Conservation (phyloP, 306 rosid species). For the Morella rubra region DNA sequence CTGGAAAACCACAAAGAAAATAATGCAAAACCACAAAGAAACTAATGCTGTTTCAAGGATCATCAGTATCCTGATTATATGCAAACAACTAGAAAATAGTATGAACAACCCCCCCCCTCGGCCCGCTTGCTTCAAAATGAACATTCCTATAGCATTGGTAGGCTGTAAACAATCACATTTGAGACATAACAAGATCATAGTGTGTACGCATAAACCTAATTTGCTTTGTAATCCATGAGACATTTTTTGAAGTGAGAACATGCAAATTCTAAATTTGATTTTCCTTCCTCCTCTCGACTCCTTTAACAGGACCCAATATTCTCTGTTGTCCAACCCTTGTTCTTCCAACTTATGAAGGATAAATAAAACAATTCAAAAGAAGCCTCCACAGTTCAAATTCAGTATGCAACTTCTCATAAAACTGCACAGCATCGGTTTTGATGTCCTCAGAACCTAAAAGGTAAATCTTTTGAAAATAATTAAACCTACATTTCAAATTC, state of each 20-base stretch:
- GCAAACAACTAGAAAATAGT: not conserved
- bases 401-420: not conserved
- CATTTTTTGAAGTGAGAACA: not conserved
- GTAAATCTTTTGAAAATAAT: not conserved
- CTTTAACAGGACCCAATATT: not conserved
- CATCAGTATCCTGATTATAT: not conserved
- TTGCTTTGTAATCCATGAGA: not conserved
- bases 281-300: not conserved
- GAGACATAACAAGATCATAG: slow-evolving; percentile 16
- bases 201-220: slow-evolving; percentile 7
- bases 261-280: too few relatives aligned
- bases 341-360: not conserved
- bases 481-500: not conserved
- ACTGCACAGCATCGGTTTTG: not conserved
- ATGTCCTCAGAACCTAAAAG: not conserved
- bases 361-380: not conserved
- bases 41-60: slow-evolving; percentile 28
- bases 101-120: not conserved
- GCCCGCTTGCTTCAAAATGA: too few relatives aligned
- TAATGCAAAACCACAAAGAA: not conserved
- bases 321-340: not conserved
- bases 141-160: not conserved
- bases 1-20: slow-evolving; percentile 43
- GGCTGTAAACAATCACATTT: not conserved
- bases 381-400: not conserved